Conservation (phyloP, 2,329 filamentous ascomycete genomes). For the Botrytis cinerea region DNA sequence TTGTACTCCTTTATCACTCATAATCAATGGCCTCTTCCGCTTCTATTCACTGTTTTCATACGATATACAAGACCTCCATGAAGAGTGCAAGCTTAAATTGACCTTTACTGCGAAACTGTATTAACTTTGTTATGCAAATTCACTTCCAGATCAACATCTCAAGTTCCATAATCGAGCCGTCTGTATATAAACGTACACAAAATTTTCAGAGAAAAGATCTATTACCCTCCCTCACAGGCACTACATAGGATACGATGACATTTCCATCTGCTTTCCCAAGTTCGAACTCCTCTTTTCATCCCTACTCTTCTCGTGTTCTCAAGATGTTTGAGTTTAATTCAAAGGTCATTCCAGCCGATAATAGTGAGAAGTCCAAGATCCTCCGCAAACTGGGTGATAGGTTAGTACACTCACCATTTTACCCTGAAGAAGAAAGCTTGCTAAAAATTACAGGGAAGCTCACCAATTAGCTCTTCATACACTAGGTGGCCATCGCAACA, state of each 20-base stretch:
- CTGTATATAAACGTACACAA: not conserved
- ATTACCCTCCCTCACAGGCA: not conserved
- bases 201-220: not conserved
- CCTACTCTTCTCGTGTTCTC: not conserved
- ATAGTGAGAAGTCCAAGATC: not conserved
- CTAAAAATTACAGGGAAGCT: not conserved
- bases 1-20: not conserved
- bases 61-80: not conserved
- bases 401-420: not conserved
- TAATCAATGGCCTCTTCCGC: not conserved
- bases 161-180: not conserved
- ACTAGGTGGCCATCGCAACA: slow-evolving; percentile 3
- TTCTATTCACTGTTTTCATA: not conserved
- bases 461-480: slow-evolving; percentile 2
- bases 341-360: not conserved
- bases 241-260: not conserved
- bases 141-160: not conserved
- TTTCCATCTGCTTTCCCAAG: not conserved
- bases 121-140: not conserved
- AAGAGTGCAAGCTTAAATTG: not conserved
- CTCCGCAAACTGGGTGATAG: not conserved
- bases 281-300: not conserved
- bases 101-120: too few relatives aligned
- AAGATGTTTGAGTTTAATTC: not conserved
- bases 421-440: not conserved